Evolutionary conservation across 108 stramenopile genomes (phyloP).

Genomic region (Craspedostauros australis): DNA sequence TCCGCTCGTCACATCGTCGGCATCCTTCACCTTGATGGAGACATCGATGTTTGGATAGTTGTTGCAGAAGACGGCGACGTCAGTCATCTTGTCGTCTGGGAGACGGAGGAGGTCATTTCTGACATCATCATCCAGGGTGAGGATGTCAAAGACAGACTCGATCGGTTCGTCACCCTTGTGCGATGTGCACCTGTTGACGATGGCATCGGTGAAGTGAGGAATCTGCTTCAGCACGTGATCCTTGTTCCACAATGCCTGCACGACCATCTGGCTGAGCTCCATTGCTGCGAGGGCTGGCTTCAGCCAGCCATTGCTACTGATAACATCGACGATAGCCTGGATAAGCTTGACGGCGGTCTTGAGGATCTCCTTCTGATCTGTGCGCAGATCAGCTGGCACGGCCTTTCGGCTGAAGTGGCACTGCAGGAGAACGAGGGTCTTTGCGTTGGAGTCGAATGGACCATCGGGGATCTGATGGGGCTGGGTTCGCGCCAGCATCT

Average conservation of each 20-base stretch:
- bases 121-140: constrained; percentile 92
- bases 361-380: constrained; percentile 81
- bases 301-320: constrained; percentile 95
- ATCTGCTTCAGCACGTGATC: constrained; percentile 88
- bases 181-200: constrained; percentile 61
- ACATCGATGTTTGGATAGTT: constrained; percentile 95
- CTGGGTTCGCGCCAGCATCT: constrained; percentile 76
- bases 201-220: constrained; percentile 95
- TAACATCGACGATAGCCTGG: constrained; percentile 96
- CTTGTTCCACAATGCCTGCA: constrained; percentile 95
- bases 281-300: constrained; percentile 97
- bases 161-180: constrained; percentile 76
- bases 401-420: constrained; percentile 82
- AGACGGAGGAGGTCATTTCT: constrained; percentile 84
- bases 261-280: constrained; percentile 98
- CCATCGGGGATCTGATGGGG: constrained; percentile 70
- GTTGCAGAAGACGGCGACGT: constrained; percentile 98
- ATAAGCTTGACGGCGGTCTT: constrained; percentile 74
- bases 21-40: constrained; percentile 74
- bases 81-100: constrained; percentile 89
- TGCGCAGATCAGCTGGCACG: constrained; percentile 72
- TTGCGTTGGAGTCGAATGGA: constrained; percentile 80
- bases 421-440: constrained; percentile 91
- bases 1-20: constrained; percentile 81
- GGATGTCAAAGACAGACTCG: constrained; percentile 87